Evolutionary conservation across 2,329 filamentous ascomycete species (phyloP), one percentile per base, ranked within the genome.

Genomic region (Hypoxylon sp.): DNA sequence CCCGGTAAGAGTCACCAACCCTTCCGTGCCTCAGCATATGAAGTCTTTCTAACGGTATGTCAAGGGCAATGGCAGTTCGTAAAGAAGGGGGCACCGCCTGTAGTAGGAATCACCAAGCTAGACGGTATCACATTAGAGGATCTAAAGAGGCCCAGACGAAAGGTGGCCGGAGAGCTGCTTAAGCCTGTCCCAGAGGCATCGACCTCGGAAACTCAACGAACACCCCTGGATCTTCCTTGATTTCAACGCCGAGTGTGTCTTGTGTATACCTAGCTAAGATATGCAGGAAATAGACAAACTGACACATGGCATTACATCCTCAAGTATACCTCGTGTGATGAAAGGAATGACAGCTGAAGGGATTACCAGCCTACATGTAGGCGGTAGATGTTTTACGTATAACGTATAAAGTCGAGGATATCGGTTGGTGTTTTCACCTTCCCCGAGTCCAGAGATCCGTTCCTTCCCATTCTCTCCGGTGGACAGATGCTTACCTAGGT

Each of bases 91-190:
- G 95, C 97, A 69, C 82, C 92, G 2, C 87, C 95, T 0, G 85
- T 97, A 31, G 94, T 99, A 72, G 95, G 95, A 24, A 87, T 97
- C 62, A 98, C 93, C 17, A 97, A 97, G 76, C 78, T 99, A 51
- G 81, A 92, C 58, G 92, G 92, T 7, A 75, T 96, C 23, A 96
- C 92, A 18, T 76, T 94, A 69, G 91, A 94, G 67, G 88, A 90
- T 37, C 78, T 99, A 72, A 95, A 92, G 81, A 86, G 87, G 69
- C 90, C 93, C 45, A 85, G 92, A 75, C 84, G 87, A 72, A 82
- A 86, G 70, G 75, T 90, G 60, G 82, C 85, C 27, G 77, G 81
- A 1, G 74, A 78, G 43, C 64, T 58, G 18, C 9, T 73, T 20
- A 18, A 63, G 26, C 60, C 67, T 1, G 31, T 59, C 21, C 60